Conservation (phyloP, 2,329 filamentous ascomycete species). For the Keithomyces neogunnii region DNA sequence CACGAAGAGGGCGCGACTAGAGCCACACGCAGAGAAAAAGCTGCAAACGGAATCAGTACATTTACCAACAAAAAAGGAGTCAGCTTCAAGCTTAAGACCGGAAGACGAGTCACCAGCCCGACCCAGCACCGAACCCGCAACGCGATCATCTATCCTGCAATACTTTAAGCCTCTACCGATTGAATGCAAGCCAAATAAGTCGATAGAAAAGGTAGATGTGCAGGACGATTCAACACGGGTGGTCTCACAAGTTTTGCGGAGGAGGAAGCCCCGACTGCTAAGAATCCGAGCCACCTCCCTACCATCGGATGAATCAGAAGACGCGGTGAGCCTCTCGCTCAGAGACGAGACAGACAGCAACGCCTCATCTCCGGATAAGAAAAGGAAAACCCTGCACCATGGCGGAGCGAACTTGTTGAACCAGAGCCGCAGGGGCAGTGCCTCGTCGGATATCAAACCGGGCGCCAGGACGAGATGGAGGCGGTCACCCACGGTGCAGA, state of each 20-base stretch:
- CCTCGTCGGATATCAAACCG: background rate
- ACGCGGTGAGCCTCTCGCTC: background rate
- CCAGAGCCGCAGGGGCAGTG: background rate
- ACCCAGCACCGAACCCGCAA: background rate
- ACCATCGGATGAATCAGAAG: conserved; percentile 7
- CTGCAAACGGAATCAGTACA: background rate
- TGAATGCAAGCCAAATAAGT: conserved; percentile 1
- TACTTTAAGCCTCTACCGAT: conserved; percentile 30
- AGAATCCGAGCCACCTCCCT: conserved; percentile 17
- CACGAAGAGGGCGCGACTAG: conserved; percentile 17
- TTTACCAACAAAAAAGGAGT: background rate
- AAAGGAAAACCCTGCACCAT: background rate
- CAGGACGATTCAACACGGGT: background rate
- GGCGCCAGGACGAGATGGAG: conserved; percentile 2
- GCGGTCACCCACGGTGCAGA: conserved; percentile 24
- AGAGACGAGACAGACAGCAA: background rate
- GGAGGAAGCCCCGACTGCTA: conserved; percentile 19
- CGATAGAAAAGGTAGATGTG: background rate
- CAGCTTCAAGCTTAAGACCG: background rate
- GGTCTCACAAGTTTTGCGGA: conserved; percentile 1
- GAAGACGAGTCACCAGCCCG: background rate
- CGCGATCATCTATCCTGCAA: conserved; percentile 27
- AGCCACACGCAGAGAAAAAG: background rate
- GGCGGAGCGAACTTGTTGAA: background rate
- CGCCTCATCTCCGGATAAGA: background rate